phyloP scores from a whole-genome alignment of 805 yeast genomes.

The Yarrowia hollandica region DNA sequence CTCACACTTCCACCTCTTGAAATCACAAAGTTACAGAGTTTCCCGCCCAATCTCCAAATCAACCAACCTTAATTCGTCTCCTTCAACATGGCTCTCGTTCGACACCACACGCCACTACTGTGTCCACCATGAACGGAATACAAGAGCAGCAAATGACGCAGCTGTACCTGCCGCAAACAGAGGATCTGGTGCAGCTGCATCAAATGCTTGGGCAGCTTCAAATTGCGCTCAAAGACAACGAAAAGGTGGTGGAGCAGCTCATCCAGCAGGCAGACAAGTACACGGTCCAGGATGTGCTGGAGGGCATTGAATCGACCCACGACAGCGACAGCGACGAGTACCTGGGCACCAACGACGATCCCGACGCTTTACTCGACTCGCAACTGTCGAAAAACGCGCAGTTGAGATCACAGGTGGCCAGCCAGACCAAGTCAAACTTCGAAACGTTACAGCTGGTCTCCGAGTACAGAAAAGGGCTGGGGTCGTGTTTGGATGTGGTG shows the following conservation, averaged over 20 bases:
- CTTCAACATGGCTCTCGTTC: not conserved
- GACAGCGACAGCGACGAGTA: conserved; percentile 17
- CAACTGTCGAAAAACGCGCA: conserved; percentile 22
- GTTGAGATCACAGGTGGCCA: conserved; percentile 30
- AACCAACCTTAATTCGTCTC: not conserved
- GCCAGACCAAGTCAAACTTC: conserved; percentile 27
- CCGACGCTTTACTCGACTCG: not conserved
- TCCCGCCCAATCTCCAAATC: no score
- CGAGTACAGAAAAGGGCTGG: conserved; percentile 31
- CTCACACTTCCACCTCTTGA: no score
- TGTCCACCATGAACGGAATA: conserved; percentile 2
- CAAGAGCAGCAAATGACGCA: conserved; percentile 18
- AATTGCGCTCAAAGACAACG: conserved; percentile 21
- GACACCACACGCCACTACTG: not conserved
- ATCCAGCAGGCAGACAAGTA: conserved; percentile 29
- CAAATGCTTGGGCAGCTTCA: conserved; percentile 1
- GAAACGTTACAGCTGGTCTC: conserved; percentile 32
- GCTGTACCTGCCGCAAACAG: conserved; percentile 23
- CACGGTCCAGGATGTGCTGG: not conserved
- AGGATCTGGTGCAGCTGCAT: conserved; percentile 20
- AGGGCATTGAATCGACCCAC: not conserved
- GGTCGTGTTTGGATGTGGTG: conserved; percentile 32
- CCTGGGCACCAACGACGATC: not conserved
- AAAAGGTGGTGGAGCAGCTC: not conserved
- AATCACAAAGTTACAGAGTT: no score